phyloP scores from a whole-genome alignment of 2,329 filamentous ascomycete genomes.

The Colletotrichum truncatum region DNA sequence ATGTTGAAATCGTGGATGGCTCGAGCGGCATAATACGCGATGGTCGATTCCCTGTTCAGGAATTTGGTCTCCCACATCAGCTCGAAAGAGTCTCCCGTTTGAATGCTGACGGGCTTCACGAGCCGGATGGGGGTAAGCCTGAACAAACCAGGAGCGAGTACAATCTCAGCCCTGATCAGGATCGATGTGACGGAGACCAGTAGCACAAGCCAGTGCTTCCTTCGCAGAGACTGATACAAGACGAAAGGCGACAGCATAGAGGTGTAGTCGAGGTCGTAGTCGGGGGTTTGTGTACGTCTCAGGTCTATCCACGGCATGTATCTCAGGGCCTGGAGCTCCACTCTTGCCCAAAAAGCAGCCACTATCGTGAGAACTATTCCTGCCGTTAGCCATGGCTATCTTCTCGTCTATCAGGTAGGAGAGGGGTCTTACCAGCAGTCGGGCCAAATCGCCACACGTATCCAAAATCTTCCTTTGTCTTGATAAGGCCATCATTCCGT shows the following conservation, averaged over 20 bases:
- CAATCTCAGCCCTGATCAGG: conserved; percentile 10
- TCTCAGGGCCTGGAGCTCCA: conserved; percentile 9
- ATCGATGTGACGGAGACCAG: neutral
- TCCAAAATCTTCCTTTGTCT: neutral
- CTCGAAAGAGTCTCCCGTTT: neutral
- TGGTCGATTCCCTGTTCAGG: neutral
- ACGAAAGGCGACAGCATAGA: conserved; percentile 16
- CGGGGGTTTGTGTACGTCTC: neutral
- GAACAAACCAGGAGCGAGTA: conserved; percentile 16
- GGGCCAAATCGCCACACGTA: conserved; percentile 7
- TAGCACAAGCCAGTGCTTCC: conserved; percentile 6
- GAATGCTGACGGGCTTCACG: neutral
- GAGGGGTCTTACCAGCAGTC: neutral
- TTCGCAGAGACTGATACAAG: neutral
- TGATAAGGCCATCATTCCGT: neutral
- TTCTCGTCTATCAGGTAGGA: neutral
- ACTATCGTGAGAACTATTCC: conserved; percentile 1
- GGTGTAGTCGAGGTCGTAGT: conserved; percentile 11
- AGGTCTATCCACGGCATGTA: conserved; percentile 21
- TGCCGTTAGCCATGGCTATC: neutral
- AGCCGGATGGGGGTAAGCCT: neutral
- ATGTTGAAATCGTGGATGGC: conserved; percentile 11
- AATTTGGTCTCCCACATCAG: neutral
- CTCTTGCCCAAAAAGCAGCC: conserved; percentile 4
- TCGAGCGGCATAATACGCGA: conserved; percentile 2